A percentile compares a stretch with the other conserved stretches of the same genome.
Evolutionary conservation across 2,329 filamentous ascomycete species (phyloP).

Genomic region (Neofusicoccum kwambonambiense): DNA sequence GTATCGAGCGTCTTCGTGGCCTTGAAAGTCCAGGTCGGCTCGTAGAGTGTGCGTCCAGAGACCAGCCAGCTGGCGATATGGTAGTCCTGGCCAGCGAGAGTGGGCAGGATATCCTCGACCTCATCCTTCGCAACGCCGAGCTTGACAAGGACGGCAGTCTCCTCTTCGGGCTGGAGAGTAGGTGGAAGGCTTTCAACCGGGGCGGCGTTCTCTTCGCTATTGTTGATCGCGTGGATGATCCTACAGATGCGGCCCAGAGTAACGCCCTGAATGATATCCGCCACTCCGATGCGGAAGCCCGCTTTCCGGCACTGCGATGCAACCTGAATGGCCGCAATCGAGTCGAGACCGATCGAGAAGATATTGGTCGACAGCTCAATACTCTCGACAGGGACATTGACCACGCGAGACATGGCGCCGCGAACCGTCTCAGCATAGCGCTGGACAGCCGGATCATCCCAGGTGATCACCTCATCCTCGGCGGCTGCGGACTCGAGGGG

Average conservation of each 20-base stretch:
- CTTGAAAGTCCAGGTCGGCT: constrained; percentile 18
- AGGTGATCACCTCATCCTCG: constrained; percentile 5
- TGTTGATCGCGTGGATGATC: background rate
- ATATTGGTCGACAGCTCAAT: constrained; percentile 18
- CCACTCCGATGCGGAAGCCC: constrained; percentile 14
- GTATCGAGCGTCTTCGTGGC: constrained; percentile 23
- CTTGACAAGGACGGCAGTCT: background rate
- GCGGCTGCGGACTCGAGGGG: background rate
- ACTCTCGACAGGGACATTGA: constrained; percentile 7
- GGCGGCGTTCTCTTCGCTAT: background rate
- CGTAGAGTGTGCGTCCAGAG: constrained; percentile 13
- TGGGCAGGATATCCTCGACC: constrained; percentile 10
- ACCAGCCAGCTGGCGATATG: constrained; percentile 13
- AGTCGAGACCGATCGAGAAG: constrained; percentile 18
- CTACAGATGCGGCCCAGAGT: constrained; percentile 17
- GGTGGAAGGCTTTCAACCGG: background rate
- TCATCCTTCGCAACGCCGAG: background rate
- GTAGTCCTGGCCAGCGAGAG: constrained; percentile 17
- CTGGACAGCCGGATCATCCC: constrained; percentile 16
- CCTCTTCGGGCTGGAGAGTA: background rate
- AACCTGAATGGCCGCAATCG: constrained; percentile 18
- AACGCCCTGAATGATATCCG: constrained; percentile 15
- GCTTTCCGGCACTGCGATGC: constrained; percentile 12
- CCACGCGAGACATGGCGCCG: constrained; percentile 10
- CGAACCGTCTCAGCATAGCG: constrained; percentile 15